Evolutionary conservation across 176 grass and related monocot genomes (phyloP), one percentile per base, ranked within the genome.

Genomic region (Musa beccarii): DNA sequence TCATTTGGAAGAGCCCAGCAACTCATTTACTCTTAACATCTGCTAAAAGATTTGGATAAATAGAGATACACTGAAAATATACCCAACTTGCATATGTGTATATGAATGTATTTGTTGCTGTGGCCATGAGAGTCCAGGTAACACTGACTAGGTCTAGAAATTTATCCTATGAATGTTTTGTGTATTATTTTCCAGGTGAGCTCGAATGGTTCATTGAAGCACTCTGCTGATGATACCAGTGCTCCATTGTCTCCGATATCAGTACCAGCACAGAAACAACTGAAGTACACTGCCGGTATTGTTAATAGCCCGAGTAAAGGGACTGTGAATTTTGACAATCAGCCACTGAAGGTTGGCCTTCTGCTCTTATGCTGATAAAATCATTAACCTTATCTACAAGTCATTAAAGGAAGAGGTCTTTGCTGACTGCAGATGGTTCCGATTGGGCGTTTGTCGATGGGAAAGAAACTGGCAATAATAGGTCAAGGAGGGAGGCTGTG

Each of bases 241-340:
- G 77, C 86, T n/a, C 91, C 95, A 69, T 63, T 94, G 12, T 99
- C 96, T 7, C 91, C 96, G 15, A 79, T 99, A 63, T 85, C 96
- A 0, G 91, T 95, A 82, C 96, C 96, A 24, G 96, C 96, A 59
- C 96, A 99, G 74, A 99, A 99, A 74, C 96, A 99, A 83, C 86
- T 99, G 29, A 99, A 99, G 54, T 99, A 99, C 76, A 88, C 91
- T 14, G 81, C 91, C 71, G 96, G 96, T 77, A 95, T 99, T 86
- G 96, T 71, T 73, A 99, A 95, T 81, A 89, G 88, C 83, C 96
- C 96, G 23, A 92, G 55, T 79, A 99, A 87, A 86, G 80, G 84
- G 76, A 55, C 65, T 78, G 9, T 50, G 52, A 52, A 76, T 74
- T 95, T 89, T 66, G 87, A 86, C 63, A 92, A 83, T 79, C 86